Percentiles rank a stretch among this genome's conserved stretches.
Evolutionary conservation across 257 asterid species (phyloP).

Genomic region (Perilla frutescens): DNA sequence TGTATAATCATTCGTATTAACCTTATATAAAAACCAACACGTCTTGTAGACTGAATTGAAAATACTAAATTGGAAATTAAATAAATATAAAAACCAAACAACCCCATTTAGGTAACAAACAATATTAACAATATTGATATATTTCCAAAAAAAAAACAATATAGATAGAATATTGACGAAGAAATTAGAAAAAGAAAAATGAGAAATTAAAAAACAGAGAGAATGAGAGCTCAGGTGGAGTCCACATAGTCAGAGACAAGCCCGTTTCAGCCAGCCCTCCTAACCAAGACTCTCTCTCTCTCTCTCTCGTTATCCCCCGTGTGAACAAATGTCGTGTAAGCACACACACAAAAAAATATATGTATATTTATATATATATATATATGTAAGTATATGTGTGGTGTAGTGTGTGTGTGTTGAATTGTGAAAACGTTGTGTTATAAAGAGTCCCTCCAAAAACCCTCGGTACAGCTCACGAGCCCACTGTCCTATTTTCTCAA

Average conservation of each 20-base stretch:
- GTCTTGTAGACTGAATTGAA: too few relatives aligned
- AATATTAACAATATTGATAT: too few relatives aligned
- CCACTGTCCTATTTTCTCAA: constrained; percentile 35
- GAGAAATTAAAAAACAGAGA: neutral
- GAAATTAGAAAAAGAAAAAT: too few relatives aligned
- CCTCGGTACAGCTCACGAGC: constrained; percentile 42
- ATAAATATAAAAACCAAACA: too few relatives aligned
- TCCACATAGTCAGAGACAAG: constrained; percentile 22
- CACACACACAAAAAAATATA: neutral
- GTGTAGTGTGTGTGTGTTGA: neutral
- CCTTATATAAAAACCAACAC: too few relatives aligned
- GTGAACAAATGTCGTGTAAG: constrained; percentile 9
- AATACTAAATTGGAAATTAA: too few relatives aligned
- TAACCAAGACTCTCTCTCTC: constrained; percentile 20
- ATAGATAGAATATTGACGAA: too few relatives aligned
- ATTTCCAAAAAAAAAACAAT: too few relatives aligned
- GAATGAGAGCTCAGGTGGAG: constrained; percentile 25
- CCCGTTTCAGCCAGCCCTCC: constrained; percentile 11
- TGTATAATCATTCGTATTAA: too few relatives aligned
- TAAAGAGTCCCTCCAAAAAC: constrained; percentile 41
- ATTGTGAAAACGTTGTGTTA: constrained; percentile 24
- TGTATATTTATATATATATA: neutral
- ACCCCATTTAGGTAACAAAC: too few relatives aligned
- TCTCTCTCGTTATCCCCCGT: neutral
- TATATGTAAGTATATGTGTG: neutral